phyloP scores from a whole-genome alignment of 2,329 filamentous ascomycete genomes.

The Hypoxylon sp. region DNA sequence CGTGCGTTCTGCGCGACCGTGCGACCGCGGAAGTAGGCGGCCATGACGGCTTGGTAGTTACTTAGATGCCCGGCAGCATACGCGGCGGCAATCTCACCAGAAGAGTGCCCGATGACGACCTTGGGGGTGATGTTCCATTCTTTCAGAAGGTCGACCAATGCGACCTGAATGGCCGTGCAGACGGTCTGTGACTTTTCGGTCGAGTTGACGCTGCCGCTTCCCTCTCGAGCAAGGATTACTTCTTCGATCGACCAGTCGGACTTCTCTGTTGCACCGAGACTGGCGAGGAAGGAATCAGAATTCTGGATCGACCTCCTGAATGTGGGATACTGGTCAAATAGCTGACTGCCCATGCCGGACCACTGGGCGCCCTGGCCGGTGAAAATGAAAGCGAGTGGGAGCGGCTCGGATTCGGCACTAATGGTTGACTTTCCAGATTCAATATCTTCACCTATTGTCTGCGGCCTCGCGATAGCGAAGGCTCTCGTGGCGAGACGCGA shows the following conservation, averaged over 20 bases:
- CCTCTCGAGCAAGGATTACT: background rate
- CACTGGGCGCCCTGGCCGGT: constrained; percentile 47
- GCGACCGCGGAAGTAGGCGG: constrained; percentile 36
- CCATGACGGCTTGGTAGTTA: constrained; percentile 21
- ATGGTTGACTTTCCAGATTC: background rate
- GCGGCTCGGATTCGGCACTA: background rate
- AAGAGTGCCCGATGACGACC: constrained; percentile 41
- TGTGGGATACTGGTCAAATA: constrained; percentile 20
- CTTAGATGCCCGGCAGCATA: constrained; percentile 48
- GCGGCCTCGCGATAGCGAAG: background rate
- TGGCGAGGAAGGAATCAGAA: background rate
- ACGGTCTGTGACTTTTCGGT: too few species aligned
- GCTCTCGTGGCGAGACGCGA: background rate
- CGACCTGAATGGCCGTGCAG: constrained; percentile 40
- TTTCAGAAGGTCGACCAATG: constrained; percentile 23
- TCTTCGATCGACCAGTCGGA: background rate
- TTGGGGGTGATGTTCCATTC: constrained; percentile 24
- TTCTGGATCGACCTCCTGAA: too few species aligned
- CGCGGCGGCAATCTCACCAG: constrained; percentile 52
- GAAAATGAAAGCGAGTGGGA: constrained; percentile 33
- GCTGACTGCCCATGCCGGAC: constrained; percentile 42
- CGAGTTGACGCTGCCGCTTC: constrained; percentile 17
- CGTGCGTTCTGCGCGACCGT: background rate
- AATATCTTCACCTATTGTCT: background rate
- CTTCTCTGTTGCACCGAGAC: background rate